These are phyloP conservation scores for Chrysoporthe cubensis DNA, from an alignment of 2,329 filamentous ascomycete species.

Conservation along the genomic window DNA sequence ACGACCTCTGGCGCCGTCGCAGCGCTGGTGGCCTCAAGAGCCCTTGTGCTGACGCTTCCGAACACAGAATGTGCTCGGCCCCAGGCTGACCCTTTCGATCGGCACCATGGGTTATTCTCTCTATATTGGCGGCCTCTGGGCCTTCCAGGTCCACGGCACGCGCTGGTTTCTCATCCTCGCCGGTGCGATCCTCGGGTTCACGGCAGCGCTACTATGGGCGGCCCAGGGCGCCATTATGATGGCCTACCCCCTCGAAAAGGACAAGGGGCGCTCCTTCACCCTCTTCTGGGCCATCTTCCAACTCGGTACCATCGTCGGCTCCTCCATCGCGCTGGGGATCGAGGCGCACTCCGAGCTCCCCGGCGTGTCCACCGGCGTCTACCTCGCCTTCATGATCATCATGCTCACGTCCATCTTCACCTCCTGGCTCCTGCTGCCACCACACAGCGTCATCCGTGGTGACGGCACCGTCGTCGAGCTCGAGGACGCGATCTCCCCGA, in stretches of 20 bases:
- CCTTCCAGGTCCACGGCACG: conserved; percentile 30
- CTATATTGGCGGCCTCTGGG: conserved; percentile 31
- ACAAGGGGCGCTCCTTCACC: conserved; percentile 32
- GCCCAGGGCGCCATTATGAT: conserved; percentile 31
- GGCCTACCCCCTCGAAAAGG: conserved; percentile 30
- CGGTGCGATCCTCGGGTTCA: conserved; percentile 30
- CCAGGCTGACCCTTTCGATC: conserved; percentile 30
- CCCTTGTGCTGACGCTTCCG: conserved; percentile 2
- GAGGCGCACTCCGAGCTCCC: conserved; percentile 29
- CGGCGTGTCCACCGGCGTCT: conserved; percentile 34
- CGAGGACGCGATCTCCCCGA: conserved; percentile 27
- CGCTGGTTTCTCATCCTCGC: conserved; percentile 32
- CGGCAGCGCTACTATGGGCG: conserved; percentile 31
- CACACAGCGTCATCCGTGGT: conserved; percentile 30
- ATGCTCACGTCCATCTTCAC: conserved; percentile 30
- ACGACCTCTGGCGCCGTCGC: neutral
- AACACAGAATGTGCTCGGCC: conserved; percentile 32
- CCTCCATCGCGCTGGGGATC: conserved; percentile 35
- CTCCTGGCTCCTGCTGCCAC: conserved; percentile 30
- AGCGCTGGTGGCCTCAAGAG: neutral
- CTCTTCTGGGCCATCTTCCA: conserved; percentile 35
- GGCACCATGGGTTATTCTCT: conserved; percentile 30
- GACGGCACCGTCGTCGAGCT: conserved; percentile 31
- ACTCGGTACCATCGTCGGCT: conserved; percentile 33
- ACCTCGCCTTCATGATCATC: conserved; percentile 36